Conservation (phyloP, 179 eudicot genomes). For the Beta corolliflora region DNA sequence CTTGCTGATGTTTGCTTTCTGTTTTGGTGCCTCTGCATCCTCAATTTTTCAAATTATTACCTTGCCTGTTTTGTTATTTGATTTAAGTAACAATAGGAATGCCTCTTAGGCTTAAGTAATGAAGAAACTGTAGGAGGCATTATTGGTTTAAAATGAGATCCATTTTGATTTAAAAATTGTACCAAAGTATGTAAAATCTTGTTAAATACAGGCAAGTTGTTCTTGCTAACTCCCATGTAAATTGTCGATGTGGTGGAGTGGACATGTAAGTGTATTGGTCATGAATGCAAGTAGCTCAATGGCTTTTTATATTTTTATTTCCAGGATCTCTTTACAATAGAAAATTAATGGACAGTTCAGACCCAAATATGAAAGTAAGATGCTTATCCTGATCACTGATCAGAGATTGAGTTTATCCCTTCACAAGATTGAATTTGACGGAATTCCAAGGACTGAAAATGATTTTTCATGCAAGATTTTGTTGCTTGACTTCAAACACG, state of each 20-base stretch:
- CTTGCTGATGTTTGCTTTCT: no score
- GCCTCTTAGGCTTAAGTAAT: no score
- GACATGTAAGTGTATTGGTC: neutral
- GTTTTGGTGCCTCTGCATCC: no score
- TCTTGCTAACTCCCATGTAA: slow-evolving; percentile 12
- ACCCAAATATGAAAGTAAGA: slow-evolving; percentile 19
- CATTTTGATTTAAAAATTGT: no score
- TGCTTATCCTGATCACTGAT: slow-evolving; percentile 20
- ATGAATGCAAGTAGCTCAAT: slow-evolving; percentile 8
- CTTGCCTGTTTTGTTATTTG: no score
- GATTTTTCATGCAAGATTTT: slow-evolving; percentile 19
- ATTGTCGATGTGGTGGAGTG: slow-evolving; percentile 14
- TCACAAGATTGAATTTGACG: slow-evolving; percentile 8
- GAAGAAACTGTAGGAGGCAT: no score
- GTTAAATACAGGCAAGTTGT: slow-evolving; percentile 43
- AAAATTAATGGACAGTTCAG: slow-evolving; percentile 18
- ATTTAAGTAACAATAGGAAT: no score
- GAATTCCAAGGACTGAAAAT: neutral
- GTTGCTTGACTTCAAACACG: slow-evolving; percentile 9
- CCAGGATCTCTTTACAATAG: slow-evolving; percentile 31
- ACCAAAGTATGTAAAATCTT: no score
- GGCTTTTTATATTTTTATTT: neutral
- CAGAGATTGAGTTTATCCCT: slow-evolving; percentile 20
- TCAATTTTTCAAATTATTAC: no score
- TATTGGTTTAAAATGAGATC: no score